Base-by-base conservation (phyloP, 306 rosid genomes). In the Rosa multiflora region DNA sequence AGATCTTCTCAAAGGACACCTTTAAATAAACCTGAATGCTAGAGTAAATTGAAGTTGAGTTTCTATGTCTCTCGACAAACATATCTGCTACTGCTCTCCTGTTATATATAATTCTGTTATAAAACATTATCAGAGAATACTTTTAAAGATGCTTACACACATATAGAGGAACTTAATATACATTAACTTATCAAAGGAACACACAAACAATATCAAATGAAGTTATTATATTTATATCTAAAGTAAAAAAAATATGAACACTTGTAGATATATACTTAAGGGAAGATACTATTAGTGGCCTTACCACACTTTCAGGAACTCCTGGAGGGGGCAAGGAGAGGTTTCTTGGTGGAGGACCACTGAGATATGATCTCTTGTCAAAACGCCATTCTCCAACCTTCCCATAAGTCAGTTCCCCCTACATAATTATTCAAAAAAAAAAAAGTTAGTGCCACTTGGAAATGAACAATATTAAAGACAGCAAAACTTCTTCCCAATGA, bases 281-380 rank as follows among this genome's bases (percentile, higher is more conserved):
- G 35, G 47, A 44, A 44, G 53, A 61, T 51, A 72, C 37, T 68
- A 81, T 52, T 29, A 11, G 70, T 39, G 69, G 42, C 86, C 98
- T 90, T 83, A 92, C 98, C 87, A 94, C 97, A 81, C 89, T 92
- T 92, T 92, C 96, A 12, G 98, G 98, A 86, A 94, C 93, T 75
- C 93, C 97, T 2, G 94, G 91, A 82, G 97, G 98, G 17, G 97
- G 98, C 72, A 92, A 88, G 68, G 98, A 69, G 76, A 94, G 84
- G 80, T 92, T 89, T 84, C 82, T 88, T 4, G 98, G 98, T 5
- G 92, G 96, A 81, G 98, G 98, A 79, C 90, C 87, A 78, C 73
- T 70, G 73, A 94, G 94, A 94, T 86, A 85, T 1, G 93, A 79
- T 90, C 97, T 92, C 92, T 94, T 94, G 88, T 94, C 97, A 71